phyloP scores from a whole-genome alignment of 257 asterid species.

The Rehmannia glutinosa region DNA sequence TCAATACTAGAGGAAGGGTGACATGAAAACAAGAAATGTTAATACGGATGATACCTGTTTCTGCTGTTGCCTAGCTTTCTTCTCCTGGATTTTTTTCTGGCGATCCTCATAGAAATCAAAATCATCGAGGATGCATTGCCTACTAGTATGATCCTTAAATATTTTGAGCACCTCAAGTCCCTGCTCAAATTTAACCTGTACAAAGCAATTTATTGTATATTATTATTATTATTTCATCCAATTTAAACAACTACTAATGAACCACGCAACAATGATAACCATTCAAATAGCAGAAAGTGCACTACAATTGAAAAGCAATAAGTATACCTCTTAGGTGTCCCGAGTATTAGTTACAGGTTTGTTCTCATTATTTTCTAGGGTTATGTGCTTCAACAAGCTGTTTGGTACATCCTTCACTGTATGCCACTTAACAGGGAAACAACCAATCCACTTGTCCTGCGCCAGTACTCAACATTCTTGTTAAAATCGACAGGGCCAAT shows the following conservation, averaged over 20 bases:
- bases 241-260: no score
- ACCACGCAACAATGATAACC: no score
- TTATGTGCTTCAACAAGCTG: slow-evolving; percentile 63
- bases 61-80: slow-evolving; percentile 46
- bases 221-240: background rate
- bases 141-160: slow-evolving; percentile 52
- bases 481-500: slow-evolving; percentile 63
- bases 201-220: background rate
- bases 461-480: slow-evolving; percentile 75
- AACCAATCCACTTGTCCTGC: slow-evolving; percentile 85
- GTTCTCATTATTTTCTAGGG: slow-evolving; percentile 68
- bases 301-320: no score
- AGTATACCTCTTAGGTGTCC: slow-evolving; percentile 74
- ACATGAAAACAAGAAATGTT: no score
- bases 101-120: slow-evolving; percentile 74
- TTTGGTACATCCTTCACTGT: slow-evolving; percentile 79
- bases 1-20: no score
- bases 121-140: slow-evolving; percentile 61
- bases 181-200: slow-evolving; percentile 55
- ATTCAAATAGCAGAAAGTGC: no score
- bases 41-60: slow-evolving; percentile 38
- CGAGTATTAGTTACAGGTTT: slow-evolving; percentile 75
- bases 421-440: slow-evolving; percentile 85
- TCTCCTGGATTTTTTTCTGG: slow-evolving; percentile 56
- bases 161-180: slow-evolving; percentile 58